A percentile compares a stretch with the other conserved stretches of the same genome.
phyloP scores from a whole-genome alignment of 23 red algal species.

The Agarophyton chilense region DNA sequence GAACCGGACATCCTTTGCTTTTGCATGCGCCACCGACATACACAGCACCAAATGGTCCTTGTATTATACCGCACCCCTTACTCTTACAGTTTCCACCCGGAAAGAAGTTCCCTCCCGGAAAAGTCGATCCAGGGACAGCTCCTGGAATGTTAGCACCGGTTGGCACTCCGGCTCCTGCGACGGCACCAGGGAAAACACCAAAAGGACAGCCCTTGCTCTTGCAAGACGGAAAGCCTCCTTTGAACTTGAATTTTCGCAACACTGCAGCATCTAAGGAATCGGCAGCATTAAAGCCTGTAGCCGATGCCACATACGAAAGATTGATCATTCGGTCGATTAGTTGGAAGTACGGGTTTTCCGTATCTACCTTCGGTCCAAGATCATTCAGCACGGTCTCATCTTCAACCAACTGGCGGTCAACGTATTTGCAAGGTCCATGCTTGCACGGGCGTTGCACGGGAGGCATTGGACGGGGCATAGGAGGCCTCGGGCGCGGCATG shows the following conservation, averaged over 20 bases:
- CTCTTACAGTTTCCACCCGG: conserved; percentile 37
- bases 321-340: conserved; percentile 25
- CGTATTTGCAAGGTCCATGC: background rate
- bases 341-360: conserved; percentile 8
- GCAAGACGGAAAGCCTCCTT: background rate
- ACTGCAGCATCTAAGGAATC: background rate
- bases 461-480: background rate
- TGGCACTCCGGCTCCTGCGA: background rate
- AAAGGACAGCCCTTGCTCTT: conserved; percentile 42
- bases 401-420: background rate
- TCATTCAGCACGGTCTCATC: background rate
- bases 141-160: background rate
- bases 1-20: conserved; percentile 39
- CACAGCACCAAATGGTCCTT: conserved; percentile 6
- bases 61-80: conserved; percentile 20
- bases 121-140: background rate
- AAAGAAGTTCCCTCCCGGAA: background rate
- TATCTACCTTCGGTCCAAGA: conserved; percentile 1
- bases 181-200: background rate
- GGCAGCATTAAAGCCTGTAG: background rate
- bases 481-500: background rate
- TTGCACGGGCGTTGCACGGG: background rate
- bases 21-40: conserved; percentile 35
- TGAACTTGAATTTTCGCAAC: background rate
- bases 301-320: background rate